These are phyloP conservation scores for Acephala macrosclerotiorum DNA, from an alignment of 2,329 filamentous ascomycete species.

Conservation along the genomic window DNA sequence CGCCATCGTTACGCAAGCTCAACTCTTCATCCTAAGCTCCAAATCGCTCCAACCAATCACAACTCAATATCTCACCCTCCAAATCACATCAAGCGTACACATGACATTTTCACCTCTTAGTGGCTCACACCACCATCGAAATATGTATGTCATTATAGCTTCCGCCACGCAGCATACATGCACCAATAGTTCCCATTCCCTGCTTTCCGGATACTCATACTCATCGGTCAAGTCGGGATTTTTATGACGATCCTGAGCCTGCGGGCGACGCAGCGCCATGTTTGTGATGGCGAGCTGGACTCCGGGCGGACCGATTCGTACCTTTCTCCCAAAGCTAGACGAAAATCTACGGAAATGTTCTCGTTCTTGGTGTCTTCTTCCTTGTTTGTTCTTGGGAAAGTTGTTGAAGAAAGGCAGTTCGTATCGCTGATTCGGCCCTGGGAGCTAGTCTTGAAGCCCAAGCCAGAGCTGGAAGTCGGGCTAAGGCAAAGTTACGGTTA, in stretches of 20 bases:
- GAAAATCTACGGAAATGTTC: not conserved
- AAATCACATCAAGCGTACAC: constrained; percentile 7
- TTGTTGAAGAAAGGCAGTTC: not conserved
- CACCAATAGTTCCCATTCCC: not conserved
- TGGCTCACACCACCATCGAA: not conserved
- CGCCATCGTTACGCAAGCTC: constrained; percentile 9
- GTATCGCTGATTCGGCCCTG: too few species aligned
- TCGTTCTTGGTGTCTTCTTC: not conserved
- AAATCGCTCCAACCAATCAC: constrained; percentile 18
- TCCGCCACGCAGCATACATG: constrained; percentile 7
- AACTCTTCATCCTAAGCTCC: not conserved
- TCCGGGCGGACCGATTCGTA: constrained; percentile 4
- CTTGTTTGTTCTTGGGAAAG: too few species aligned
- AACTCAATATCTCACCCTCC: not conserved
- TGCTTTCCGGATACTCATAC: not conserved
- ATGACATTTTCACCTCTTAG: not conserved
- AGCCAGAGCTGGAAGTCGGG: too few species aligned
- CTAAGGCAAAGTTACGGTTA: too few species aligned
- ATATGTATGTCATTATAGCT: constrained; percentile 11
- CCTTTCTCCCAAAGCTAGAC: not conserved
- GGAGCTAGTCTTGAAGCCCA: too few species aligned
- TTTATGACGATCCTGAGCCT: not conserved
- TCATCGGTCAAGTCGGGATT: not conserved
- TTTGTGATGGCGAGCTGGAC: not conserved
- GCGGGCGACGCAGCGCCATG: not conserved